Conservation (phyloP, 805 yeast species). For the Candida dajiaensis region DNA sequence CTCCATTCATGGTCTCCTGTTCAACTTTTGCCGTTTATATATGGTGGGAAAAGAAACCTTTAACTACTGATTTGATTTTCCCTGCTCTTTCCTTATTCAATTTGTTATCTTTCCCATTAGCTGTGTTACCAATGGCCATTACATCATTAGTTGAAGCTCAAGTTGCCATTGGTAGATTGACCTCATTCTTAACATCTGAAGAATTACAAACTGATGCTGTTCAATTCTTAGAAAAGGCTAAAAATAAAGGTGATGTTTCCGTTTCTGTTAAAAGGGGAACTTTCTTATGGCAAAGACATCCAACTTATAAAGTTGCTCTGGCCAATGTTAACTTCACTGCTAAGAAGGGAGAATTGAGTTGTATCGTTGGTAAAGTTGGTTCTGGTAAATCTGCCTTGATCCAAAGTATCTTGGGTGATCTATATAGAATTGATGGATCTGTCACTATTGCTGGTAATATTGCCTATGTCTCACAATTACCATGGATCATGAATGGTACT, state of each 20-base stretch:
- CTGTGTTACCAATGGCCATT: conserved; percentile 86
- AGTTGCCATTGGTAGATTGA: conserved; percentile 72
- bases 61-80: conserved; percentile 87
- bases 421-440: conserved; percentile 65
- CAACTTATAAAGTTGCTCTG: conserved; percentile 63
- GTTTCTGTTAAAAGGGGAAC: conserved; percentile 60
- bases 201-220: conserved; percentile 85
- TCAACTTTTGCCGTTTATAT: conserved; percentile 83
- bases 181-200: conserved; percentile 61
- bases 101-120: conserved; percentile 83
- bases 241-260: conserved; percentile 58
- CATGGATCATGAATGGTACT: conserved; percentile 96
- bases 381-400: conserved; percentile 82
- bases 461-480: conserved; percentile 89
- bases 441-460: conserved; percentile 28
- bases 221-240: conserved; percentile 38
- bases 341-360: conserved; percentile 70
- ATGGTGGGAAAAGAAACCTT: conserved; percentile 49
- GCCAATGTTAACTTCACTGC: conserved; percentile 57
- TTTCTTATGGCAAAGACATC: conserved; percentile 73
- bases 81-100: conserved; percentile 88
- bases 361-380: conserved; percentile 89
- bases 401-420: conserved; percentile 76
- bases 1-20: conserved; percentile 87
- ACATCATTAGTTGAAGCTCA: conserved; percentile 84